Evolutionary conservation across 306 rosid genomes (phyloP).

Genomic region (Cucurbita argyrosperma): DNA sequence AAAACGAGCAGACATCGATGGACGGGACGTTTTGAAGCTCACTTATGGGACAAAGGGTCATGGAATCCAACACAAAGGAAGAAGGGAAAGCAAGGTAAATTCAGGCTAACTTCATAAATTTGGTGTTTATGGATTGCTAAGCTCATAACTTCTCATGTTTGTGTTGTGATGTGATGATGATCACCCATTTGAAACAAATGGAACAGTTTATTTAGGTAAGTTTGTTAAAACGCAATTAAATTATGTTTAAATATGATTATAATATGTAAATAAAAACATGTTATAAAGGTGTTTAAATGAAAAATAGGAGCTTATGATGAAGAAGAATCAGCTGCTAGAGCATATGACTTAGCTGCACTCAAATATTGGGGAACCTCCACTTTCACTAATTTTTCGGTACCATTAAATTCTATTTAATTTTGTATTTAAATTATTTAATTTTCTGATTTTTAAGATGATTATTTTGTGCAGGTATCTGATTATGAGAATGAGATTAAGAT

Average conservation of each 20-base stretch:
- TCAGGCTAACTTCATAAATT: not conserved
- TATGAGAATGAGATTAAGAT: conserved; percentile 25
- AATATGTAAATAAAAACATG: not conserved
- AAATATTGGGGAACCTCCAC: conserved; percentile 38
- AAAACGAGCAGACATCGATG: conserved; percentile 18
- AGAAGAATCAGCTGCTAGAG: conserved; percentile 41
- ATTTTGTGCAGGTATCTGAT: conserved; percentile 11
- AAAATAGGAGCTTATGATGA: conserved; percentile 32
- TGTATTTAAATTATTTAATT: not conserved
- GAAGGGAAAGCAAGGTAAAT: conserved; percentile 35
- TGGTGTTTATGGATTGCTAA: not conserved
- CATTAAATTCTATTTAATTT: not conserved
- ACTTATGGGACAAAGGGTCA: conserved; percentile 37
- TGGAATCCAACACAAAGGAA: conserved; percentile 42
- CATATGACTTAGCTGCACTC: conserved; percentile 34
- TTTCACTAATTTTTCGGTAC: conserved; percentile 25
- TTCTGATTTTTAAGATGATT: not conserved
- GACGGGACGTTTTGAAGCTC: conserved; percentile 36
- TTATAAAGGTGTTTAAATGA: not conserved
- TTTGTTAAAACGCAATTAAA: no score
- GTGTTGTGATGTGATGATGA: conserved; percentile 8
- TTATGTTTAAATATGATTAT: not conserved
- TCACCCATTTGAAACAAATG: conserved; percentile 6
- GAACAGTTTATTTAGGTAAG: conserved; percentile 65
- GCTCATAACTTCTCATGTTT: not conserved